Base-by-base conservation (phyloP, 2,329 filamentous ascomycete genomes). In the Cladosporium sp. region DNA sequence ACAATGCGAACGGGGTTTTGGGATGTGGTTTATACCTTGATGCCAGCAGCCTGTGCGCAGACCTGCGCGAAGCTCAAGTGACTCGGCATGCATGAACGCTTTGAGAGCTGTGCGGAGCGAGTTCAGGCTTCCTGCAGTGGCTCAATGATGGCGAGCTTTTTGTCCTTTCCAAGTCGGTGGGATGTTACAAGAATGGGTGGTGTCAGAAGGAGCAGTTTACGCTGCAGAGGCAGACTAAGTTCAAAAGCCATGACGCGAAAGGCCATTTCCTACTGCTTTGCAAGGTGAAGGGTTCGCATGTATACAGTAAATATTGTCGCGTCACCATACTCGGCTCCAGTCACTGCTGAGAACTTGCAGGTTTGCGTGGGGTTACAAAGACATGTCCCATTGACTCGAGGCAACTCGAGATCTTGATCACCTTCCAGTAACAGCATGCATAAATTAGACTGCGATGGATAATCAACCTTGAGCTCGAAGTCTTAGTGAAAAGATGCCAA, bases 1-100 rank as follows among this genome's bases (percentile, higher is more conserved):
- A 47, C 7, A 8, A 12, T n/a, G n/a, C n/a, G 41, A 47, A 10
- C n/a, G 14, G 3, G n/a, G 1, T 47, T 8, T 21, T 21, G n/a
- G 4, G 10, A 47, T 24, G n/a, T 21, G 18, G 47, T 44, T 32
- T 14, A 36, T 55, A 68, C 66, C 60, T 68, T 30, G 21, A 60
- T 65, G n/a, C 64, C 66, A 24, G 24, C 52, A 10, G 66, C 59
- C 32, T 58, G 52, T 21, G 64, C 52, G 32, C 59, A 64, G 18
- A 66, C 18, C 38, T 65, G 52, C 6, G 64, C 66, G 41, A 47
- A 68, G 47, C 30, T 60, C 21, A 44, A 55, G 18, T 51, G 36
- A 4, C 26, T 36, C 11, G 44, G 10, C 34, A 59, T 59, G 26
- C 51, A 30, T 30, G 24, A 18, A 11, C 41, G 41, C 14, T 47